Evolutionary conservation across 192 early-diverging fungal genomes (phyloP).

Genomic region (Dispira simplex): DNA sequence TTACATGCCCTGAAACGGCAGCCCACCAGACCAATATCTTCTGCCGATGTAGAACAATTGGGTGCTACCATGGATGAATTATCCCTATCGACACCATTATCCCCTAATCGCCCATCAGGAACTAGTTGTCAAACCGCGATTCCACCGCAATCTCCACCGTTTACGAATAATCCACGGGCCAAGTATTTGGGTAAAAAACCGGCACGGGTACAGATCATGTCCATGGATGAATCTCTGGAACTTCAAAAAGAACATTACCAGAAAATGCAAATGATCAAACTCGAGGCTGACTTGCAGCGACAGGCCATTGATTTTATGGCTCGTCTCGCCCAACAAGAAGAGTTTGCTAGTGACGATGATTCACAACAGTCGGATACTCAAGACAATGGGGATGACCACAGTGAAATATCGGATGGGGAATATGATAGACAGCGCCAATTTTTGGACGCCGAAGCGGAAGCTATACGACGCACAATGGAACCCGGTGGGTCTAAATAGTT

Average conservation of each 20-base stretch:
- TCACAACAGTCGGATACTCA: background rate
- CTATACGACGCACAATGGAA: constrained; percentile 2
- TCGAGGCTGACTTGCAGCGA: constrained; percentile 2
- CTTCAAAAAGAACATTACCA: background rate
- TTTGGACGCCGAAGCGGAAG: background rate
- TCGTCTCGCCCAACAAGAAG: background rate
- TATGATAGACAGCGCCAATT: background rate
- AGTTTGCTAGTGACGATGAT: background rate
- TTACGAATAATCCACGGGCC: background rate
- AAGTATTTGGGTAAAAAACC: background rate
- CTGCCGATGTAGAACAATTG: background rate
- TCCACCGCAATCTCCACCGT: background rate
- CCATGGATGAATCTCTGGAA: background rate
- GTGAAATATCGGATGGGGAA: background rate
- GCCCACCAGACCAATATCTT: background rate
- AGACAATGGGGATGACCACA: background rate
- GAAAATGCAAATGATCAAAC: background rate
- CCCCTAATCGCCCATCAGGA: background rate
- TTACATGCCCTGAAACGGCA: background rate
- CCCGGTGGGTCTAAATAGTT: background rate
- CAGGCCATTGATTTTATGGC: background rate
- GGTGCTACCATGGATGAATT: background rate
- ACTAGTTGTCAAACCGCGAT: background rate
- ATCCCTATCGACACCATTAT: background rate
- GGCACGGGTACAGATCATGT: background rate